Evolutionary conservation across 495 filamentous ascomycete species (phyloP).

Genomic region (Penicillium flavigenum): DNA sequence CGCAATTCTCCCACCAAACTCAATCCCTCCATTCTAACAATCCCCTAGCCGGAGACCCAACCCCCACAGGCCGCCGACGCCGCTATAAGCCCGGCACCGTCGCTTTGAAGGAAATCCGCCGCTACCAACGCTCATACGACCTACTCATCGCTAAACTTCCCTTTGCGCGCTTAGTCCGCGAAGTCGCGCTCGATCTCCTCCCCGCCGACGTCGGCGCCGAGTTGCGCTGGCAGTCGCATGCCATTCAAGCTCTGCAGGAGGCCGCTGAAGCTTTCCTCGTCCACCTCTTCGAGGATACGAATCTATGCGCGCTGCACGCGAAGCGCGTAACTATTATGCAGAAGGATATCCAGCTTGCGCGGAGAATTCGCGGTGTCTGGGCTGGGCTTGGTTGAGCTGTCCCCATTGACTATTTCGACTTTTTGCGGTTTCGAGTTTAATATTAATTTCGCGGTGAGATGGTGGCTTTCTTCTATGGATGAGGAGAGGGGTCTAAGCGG

Average conservation of each 20-base stretch:
- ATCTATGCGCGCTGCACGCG: conserved; percentile 92
- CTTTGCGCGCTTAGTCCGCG: conserved; percentile 85
- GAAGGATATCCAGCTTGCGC: conserved; percentile 88
- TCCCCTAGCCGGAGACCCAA: conserved; percentile 65
- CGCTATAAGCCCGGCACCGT: conserved; percentile 84
- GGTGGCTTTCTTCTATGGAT: background rate
- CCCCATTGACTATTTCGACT: conserved; percentile 8
- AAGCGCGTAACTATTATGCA: conserved; percentile 98
- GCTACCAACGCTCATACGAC: conserved; percentile 79
- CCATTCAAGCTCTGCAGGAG: conserved; percentile 87
- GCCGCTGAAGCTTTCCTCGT: conserved; percentile 90
- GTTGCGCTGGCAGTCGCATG: conserved; percentile 89
- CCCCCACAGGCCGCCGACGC: conserved; percentile 59
- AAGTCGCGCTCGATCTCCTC: conserved; percentile 67
- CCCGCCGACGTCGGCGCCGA: conserved; percentile 52
- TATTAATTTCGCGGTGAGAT: conserved; percentile 8
- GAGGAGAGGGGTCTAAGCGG: background rate
- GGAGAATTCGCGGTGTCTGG: conserved; percentile 75
- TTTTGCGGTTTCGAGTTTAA: conserved; percentile 6
- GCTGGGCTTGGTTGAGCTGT: conserved; percentile 55
- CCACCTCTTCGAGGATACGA: conserved; percentile 92
- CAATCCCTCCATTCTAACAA: conserved; percentile 5
- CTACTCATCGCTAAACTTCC: conserved; percentile 78
- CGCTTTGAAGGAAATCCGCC: conserved; percentile 82
- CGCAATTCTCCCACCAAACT: background rate